Evolutionary conservation across 352 stramenopile species (phyloP), one percentile per base, ranked within the genome.

Genomic region (Phytophthora pseudosyringae): DNA sequence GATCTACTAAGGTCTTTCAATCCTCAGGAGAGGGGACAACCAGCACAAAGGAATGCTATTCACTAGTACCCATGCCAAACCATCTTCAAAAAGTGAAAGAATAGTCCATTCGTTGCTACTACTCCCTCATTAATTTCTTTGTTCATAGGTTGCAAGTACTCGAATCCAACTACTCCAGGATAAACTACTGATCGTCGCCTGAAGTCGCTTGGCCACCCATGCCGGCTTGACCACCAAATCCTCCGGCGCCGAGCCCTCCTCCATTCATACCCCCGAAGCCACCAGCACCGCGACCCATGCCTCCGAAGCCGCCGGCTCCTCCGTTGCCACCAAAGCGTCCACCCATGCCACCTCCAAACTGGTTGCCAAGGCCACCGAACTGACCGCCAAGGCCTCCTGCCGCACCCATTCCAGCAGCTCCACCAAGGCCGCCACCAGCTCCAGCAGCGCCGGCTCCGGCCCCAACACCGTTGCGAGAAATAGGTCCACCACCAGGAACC

Each of bases 101-200:
- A n/a, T n/a, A n/a, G n/a, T n/a, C n/a, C n/a, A n/a, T n/a, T n/a
- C n/a, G n/a, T n/a, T n/a, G n/a, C n/a, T n/a, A n/a, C n/a, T n/a
- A n/a, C n/a, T n/a, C n/a, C n/a, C n/a, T n/a, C n/a, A n/a, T n/a
- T n/a, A n/a, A n/a, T n/a, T n/a, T n/a, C n/a, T n/a, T n/a, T n/a
- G n/a, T n/a, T n/a, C n/a, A n/a, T n/a, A n/a, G n/a, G n/a, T n/a
- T n/a, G n/a, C n/a, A n/a, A n/a, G n/a, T n/a, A n/a, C n/a, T n/a
- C n/a, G n/a, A n/a, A n/a, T n/a, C n/a, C n/a, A n/a, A n/a, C n/a
- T n/a, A n/a, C n/a, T n/a, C n/a, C n/a, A n/a, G n/a, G n/a, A n/a
- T n/a, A n/a, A n/a, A 44, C 57, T 64, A 65, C 47, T 39, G 47
- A 33, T 59, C 47, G 6, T 29, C 46, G 31, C 39, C 47, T 21